Evolutionary conservation across 176 grass and related monocot species (phyloP).

Genomic region (bread wheat (Triticum aestivum)): IWGSC_CS_RefSeq_v2.1 NC_057798.1:772176083-772176582

Average conservation of each 20-base stretch:
- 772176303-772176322: not conserved
- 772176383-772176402: not conserved
- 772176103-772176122: no score
- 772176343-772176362: not conserved
- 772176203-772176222: no score
- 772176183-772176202: no score
- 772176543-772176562: no score
- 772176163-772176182: no score
- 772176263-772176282: constrained; percentile 15
- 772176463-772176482: constrained; percentile 59
- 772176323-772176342: not conserved
- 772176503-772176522: constrained; percentile 35
- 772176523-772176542: no score
- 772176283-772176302: not conserved
- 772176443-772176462: constrained; percentile 38
- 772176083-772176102: no score
- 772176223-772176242: not conserved
- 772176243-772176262: not conserved
- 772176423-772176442: constrained; percentile 32
- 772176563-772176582: no score
- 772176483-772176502: constrained; percentile 47
- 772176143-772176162: no score
- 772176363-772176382: constrained; percentile 33
- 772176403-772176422: constrained; percentile 2
- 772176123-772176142: no score